phyloP scores from a whole-genome alignment of 2,329 filamentous ascomycete species.

The Fusarium verticillioides region DNA sequence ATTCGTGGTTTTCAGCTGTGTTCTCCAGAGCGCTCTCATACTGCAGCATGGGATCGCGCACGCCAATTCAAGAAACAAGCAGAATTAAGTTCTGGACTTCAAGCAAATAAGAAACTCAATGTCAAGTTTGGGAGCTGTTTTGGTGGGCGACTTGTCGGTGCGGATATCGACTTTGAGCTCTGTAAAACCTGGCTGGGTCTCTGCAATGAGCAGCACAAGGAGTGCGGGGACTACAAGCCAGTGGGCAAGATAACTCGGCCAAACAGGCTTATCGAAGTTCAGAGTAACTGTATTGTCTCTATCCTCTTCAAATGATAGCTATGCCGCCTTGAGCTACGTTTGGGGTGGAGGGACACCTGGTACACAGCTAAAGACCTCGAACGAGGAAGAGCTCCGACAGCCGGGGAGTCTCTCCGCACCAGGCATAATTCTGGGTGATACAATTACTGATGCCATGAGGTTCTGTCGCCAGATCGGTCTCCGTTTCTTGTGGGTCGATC shows the following conservation, averaged over 20 bases:
- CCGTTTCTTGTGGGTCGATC: neutral
- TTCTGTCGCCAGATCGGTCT: neutral
- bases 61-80: neutral
- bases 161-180: neutral
- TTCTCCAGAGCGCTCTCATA: neutral
- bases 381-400: neutral
- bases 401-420: neutral
- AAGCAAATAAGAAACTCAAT: accelerated
- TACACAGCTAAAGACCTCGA: neutral
- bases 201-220: neutral
- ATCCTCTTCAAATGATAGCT: neutral
- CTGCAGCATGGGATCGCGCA: neutral
- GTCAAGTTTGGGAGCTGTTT: neutral
- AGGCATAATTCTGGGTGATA: neutral
- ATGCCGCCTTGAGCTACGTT: neutral
- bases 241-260: accelerated
- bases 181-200: neutral
- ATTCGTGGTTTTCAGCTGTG: neutral
- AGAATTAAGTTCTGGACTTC: accelerated
- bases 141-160: accelerated
- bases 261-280: neutral
- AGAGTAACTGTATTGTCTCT: neutral
- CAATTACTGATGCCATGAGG: neutral
- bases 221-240: neutral
- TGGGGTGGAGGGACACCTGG: neutral